Base-by-base conservation (phyloP, 2,329 filamentous ascomycete genomes). In the Neocucurbitaria cava region DNA sequence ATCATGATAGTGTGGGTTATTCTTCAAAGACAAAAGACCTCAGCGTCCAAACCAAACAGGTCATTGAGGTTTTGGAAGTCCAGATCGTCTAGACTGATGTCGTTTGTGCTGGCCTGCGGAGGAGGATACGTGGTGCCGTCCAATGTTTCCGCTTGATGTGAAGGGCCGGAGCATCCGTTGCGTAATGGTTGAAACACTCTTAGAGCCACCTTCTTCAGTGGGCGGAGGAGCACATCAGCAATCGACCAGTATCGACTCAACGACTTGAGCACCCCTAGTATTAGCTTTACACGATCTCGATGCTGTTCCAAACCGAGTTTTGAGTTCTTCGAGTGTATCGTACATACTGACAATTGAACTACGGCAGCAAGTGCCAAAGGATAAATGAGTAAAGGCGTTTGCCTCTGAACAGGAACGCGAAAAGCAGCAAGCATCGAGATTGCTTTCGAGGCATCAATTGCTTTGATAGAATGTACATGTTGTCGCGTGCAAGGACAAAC, bases 361-460 rank as follows among this genome's bases (percentile, higher is more conserved):
- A 66, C 53, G 18, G 62, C 54, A 23, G 52, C 54, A 10, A 68
- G 57, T 28, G 62, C 64, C 13, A 67, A 42, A 1, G 54, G 56
- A 36, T 64, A 67, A 15, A 64, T 50, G 28, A 68, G 63, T n/a
- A 68, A 56, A 5, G 62, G 62, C 13, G 46, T 91, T 74, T 95
- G 90, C 13, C 84, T 86, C 8, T 87, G 82, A 6, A 92, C 79
- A 0, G 87, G 84, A 26, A 9, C 9, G 24, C 24, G 24, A 49
- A 95, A 84, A 1, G 88, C 88, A 40, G 90, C 83, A 69, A 92
- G 82, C 68, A 85, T 85, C 58, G 89, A 89, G 59, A 96, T 87
- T 41, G 88, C 86, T 62, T 87, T 87, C 1, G 92, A 91, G 0
- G 91, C 89, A 42, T 87, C 84, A 54, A 95, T 85, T 2, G 90